Evolutionary conservation across 1,284 basidiomycete genomes (phyloP).

Genomic region (Trichosporon sp.): DNA sequence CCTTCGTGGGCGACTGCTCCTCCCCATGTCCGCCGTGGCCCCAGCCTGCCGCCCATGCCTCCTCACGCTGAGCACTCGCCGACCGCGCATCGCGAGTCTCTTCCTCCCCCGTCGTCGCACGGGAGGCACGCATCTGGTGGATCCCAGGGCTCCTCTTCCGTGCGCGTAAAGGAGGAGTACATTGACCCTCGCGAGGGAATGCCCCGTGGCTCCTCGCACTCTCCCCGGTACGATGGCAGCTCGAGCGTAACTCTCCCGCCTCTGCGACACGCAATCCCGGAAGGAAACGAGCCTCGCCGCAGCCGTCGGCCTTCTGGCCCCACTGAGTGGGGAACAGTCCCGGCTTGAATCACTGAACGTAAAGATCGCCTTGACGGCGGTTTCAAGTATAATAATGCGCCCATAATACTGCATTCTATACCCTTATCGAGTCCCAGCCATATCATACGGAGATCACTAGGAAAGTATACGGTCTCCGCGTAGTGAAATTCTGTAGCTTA

Average conservation of each 20-base stretch:
- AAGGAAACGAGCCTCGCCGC: neutral
- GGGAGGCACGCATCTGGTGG: neutral
- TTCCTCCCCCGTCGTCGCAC: neutral
- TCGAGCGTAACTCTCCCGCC: conserved; percentile 11
- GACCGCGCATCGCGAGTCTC: conserved; percentile 5
- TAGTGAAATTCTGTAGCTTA: neutral
- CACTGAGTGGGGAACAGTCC: neutral
- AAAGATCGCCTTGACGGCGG: neutral
- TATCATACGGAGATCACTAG: neutral
- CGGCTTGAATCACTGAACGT: neutral
- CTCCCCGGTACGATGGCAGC: neutral
- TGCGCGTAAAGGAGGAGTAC: neutral
- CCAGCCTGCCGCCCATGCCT: neutral
- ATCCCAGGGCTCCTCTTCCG: neutral
- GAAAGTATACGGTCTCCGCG: neutral
- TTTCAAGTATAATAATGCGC: neutral
- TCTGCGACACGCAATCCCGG: conserved; percentile 3
- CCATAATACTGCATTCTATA: neutral
- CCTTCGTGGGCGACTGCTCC: conserved; percentile 16
- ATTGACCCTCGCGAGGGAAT: neutral
- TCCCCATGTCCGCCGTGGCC: neutral
- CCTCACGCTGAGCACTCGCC: conserved; percentile 1
- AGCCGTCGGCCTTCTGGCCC: neutral
- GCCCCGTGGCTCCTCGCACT: neutral
- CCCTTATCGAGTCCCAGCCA: neutral